These are phyloP conservation scores for Moesziomyces aphidis DNA, from an alignment of 1,284 basidiomycete species.

Conservation along the genomic window DNA sequence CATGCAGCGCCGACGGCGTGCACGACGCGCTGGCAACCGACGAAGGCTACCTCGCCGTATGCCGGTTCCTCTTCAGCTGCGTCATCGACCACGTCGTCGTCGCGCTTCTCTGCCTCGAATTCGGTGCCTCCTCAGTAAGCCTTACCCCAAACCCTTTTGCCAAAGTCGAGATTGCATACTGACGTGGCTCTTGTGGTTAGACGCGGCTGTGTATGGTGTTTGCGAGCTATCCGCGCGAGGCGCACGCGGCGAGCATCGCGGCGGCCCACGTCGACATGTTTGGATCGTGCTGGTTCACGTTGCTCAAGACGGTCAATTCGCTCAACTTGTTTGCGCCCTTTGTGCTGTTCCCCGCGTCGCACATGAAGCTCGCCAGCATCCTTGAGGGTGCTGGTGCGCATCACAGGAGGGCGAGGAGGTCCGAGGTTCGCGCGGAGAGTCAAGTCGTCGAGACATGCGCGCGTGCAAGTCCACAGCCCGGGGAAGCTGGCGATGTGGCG, in stretches of 20 bases:
- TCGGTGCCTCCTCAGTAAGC: conserved; percentile 29
- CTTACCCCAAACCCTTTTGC: not conserved
- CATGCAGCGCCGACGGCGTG: not conserved
- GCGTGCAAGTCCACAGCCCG: too few species aligned
- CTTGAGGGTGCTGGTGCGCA: conserved; percentile 1
- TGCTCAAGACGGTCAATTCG: conserved; percentile 27
- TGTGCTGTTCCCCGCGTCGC: conserved; percentile 27
- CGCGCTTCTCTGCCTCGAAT: conserved; percentile 22
- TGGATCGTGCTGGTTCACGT: conserved; percentile 12
- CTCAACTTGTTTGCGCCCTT: conserved; percentile 40
- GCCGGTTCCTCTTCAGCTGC: conserved; percentile 38
- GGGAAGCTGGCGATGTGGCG: too few species aligned
- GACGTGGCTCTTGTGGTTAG: too few species aligned
- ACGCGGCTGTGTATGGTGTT: too few species aligned
- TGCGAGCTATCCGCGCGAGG: conserved; percentile 8
- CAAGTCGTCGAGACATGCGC: too few species aligned
- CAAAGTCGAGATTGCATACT: too few species aligned
- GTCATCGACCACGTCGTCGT: conserved; percentile 33
- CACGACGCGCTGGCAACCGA: conserved; percentile 21
- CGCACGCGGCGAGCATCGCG: conserved; percentile 4
- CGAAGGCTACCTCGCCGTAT: conserved; percentile 31
- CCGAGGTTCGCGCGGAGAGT: too few species aligned
- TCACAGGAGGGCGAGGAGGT: too few species aligned
- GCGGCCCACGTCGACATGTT: conserved; percentile 8
- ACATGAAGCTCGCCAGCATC: conserved; percentile 31